Evolutionary conservation across 1,284 basidiomycete genomes (phyloP).

Genomic region (Calocybe gambosa): DNA sequence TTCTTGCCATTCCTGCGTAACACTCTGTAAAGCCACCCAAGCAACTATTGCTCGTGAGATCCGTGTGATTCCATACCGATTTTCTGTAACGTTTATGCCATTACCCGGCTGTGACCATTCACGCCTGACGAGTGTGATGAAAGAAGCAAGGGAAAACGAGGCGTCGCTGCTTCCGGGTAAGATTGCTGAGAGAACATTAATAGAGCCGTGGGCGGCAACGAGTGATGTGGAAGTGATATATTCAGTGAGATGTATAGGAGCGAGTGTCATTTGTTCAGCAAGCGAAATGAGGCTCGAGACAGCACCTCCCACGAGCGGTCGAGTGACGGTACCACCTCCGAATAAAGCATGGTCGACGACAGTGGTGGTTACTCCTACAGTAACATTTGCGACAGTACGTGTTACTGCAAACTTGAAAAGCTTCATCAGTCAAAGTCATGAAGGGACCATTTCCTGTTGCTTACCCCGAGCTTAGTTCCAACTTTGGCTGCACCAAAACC

Average conservation of each 20-base stretch:
- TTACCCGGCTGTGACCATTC: conserved; percentile 61
- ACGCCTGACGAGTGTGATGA: conserved; percentile 62
- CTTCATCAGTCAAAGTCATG: conserved; percentile 8
- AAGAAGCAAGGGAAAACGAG: conserved; percentile 72
- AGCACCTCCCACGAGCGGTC: conserved; percentile 49
- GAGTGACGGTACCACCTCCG: conserved; percentile 50
- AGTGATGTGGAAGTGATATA: conserved; percentile 71
- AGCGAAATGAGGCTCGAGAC: conserved; percentile 58
- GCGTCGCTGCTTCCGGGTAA: conserved; percentile 73
- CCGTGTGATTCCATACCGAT: conserved; percentile 56
- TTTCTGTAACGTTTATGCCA: conserved; percentile 49
- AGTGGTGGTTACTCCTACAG: conserved; percentile 49
- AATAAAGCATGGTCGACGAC: conserved; percentile 60
- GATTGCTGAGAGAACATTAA: conserved; percentile 64
- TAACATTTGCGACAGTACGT: conserved; percentile 51
- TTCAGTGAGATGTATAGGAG: conserved; percentile 67
- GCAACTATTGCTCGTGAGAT: conserved; percentile 64
- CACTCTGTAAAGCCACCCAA: conserved; percentile 72
- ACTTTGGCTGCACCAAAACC: conserved; percentile 64
- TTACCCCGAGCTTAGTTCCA: conserved; percentile 61
- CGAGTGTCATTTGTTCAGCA: conserved; percentile 64
- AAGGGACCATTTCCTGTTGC: conserved; percentile 18
- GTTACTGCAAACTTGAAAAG: conserved; percentile 60
- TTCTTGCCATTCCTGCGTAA: conserved; percentile 75
- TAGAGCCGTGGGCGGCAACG: conserved; percentile 63